Evolutionary conservation across 495 filamentous ascomycete genomes (phyloP).

Genomic region (Xylaria curta): DNA sequence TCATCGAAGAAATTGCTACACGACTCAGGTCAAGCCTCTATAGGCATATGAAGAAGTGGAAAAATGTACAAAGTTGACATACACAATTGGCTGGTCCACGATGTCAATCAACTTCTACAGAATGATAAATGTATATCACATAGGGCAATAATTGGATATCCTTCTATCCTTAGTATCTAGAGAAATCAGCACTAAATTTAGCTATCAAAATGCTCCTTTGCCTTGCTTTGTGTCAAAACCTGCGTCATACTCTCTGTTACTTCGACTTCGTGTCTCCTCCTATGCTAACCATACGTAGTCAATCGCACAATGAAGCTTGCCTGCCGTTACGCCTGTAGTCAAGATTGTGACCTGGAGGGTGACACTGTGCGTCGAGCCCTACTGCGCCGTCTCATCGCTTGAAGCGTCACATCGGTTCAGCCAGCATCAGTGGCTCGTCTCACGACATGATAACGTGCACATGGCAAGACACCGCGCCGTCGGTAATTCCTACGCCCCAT

Average conservation of each 20-base stretch:
- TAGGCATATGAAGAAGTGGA: neutral
- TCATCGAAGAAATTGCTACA: neutral
- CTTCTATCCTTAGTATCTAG: constrained; percentile 5
- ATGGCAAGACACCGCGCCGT: constrained; percentile 21
- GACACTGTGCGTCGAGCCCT: constrained; percentile 8
- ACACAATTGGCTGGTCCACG: constrained; percentile 13
- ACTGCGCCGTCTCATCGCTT: constrained; percentile 16
- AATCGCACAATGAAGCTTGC: neutral
- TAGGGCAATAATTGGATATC: neutral
- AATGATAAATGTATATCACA: constrained; percentile 20
- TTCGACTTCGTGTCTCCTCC: neutral
- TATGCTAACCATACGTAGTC: neutral
- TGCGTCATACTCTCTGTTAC: neutral
- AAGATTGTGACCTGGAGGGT: neutral
- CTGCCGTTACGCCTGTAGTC: neutral
- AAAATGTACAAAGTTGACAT: neutral
- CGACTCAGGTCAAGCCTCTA: constrained; percentile 19
- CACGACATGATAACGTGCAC: neutral
- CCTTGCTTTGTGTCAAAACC: neutral
- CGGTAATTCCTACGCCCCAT: constrained; percentile 1
- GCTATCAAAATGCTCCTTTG: neutral
- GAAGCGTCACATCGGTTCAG: neutral
- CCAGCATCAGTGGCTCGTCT: neutral
- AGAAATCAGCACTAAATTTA: neutral
- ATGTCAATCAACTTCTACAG: constrained; percentile 8